Base-by-base conservation (phyloP, 441 rosid genomes). In the Erysimum cheiri region DNA sequence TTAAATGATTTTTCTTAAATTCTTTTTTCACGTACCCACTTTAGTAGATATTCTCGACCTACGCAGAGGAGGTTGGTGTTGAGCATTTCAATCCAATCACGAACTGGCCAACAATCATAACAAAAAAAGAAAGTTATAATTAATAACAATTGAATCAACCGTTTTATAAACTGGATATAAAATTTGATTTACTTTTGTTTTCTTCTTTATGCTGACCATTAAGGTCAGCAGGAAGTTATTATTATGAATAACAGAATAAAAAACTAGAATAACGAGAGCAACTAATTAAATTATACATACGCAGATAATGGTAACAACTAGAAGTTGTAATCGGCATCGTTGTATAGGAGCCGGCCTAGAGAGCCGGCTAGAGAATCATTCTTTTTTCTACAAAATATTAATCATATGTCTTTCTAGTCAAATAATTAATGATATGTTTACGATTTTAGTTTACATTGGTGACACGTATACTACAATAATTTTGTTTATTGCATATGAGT, bases 321-420 rank as follows among this genome's bases (percentile, higher is more conserved):
- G 9, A 73, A 60, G 73, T 44, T 26, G 69, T 31, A 17, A 63
- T 54, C 9, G 15, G 32, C 29, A 28, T 44, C 60, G 68, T 61
- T 67, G 56, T 71, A 52, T 12, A 4, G 39, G 57, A 29, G 24
- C 31, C 67, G 73, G 73, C 66, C 56, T 64, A 46, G 32, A 36
- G 14, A 71, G 60, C 76, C 64, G 76, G 57, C 76, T 37, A 48
- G 37, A 22, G 12, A 72, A 39, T 60, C 13, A 39, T 65, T 39
- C 0, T 48, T 47, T 47, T 29, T 29, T 37, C 22, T 0, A 9
- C 39, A 28, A 28, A 19, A 48, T 71, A 71, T 53, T 53, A 70
- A 61, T 39, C 43, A 61, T 31, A 62, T 31, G 11, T 61, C 4
- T 17, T 19, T 44, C 11, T 17, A 17, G 24, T 13, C 69, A 48